Evolutionary conservation across 441 rosid genomes (phyloP), one percentile per base, ranked within the genome.

Genomic region (Gossypium davidsonii): DNA sequence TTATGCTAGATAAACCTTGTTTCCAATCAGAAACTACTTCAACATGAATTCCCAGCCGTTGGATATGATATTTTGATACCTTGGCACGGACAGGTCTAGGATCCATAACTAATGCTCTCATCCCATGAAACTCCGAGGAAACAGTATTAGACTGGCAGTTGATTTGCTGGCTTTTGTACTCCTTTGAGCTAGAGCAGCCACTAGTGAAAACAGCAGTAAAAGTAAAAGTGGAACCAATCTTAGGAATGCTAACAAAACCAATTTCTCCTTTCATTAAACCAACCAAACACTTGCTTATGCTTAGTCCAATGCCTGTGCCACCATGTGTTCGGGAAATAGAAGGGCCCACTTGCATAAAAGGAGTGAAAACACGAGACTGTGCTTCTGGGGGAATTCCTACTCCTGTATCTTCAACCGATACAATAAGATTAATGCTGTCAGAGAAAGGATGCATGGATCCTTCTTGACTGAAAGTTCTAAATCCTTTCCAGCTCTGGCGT

Each of bases 381-480:
- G 93, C 92, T 81, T 91, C 92, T 18, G 76, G 57, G 74, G 98
- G 98, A 75, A 94, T 94, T 77, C 98, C 98, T 77, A 64, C 85
- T 9, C 97, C 98, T 4, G 98, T 94, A 82, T 94, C 98, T 82
- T 94, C 98, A 66, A 94, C 98, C 5, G 97, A 89, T 46, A 94
- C 86, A 0, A 94, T 86, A 67, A 94, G 77, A 78, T 86, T 85
- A 75, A 91, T 72, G 20, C 77, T 76, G 67, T 85, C 83, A 25
- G 76, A 73, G 63, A 79, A 66, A 34, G 73, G 23, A 70, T 7
- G 46, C 26, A 21, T 18, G 10, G 84, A 60, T 55, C 86, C 88
- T 69, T 81, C 90, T 72, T 79, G 80, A 71, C 70, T 80, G 79
- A 88, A 89, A 58, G 79, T 65, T 81, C 79, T 87, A 78, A 94